Base-by-base conservation (phyloP, 257 asterid genomes). In the Penstemon eatonii region DNA sequence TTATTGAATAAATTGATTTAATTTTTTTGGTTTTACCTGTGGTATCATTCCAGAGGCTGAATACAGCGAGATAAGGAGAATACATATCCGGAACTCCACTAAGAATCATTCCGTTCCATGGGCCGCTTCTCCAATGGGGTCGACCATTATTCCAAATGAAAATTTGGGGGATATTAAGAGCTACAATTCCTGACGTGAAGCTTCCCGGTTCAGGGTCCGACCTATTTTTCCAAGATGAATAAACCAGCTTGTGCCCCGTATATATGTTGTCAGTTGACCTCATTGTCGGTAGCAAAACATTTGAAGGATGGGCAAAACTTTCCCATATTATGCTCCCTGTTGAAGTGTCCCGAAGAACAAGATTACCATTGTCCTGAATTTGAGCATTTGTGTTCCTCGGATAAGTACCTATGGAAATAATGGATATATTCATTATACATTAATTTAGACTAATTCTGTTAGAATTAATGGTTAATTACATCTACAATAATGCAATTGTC, bases 201-300 rank as follows among this genome's bases (percentile, higher is more conserved):
- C 63, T 72, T 25, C 95, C 95, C 11, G 4, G 13, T 0, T 79
- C 83, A 25, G 92, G 92, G 70, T 85, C 88, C 39, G 53, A 45
- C 4, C 54, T 42, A 4, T 79, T 71, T 51, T 57, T 56, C 90
- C 95, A 87, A 0, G 95, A 80, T 4, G 60, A 71, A 9, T 84
- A 5, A 3, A 60, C 46, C 33, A 63, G 65, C 50, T 68, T 66
- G 3, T 8, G 59, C 4, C 81, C 80, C 41, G 74, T 70, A 33
- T 69, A 49, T 39, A 75, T 70, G 65, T 72, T 73, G 52, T 57
- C 70, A 3, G 69, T 72, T 52, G 83, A 51, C 42, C 73, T 67
- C 95, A 87, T 83, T 0, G 42, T n/a, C 46, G 72, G 81, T 45
- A 88, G 3, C 4, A 78, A 65, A 15, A 85, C 41, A 65, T 85